phyloP scores from a whole-genome alignment of 805 yeast genomes.

The Yarrowia sp. region DNA sequence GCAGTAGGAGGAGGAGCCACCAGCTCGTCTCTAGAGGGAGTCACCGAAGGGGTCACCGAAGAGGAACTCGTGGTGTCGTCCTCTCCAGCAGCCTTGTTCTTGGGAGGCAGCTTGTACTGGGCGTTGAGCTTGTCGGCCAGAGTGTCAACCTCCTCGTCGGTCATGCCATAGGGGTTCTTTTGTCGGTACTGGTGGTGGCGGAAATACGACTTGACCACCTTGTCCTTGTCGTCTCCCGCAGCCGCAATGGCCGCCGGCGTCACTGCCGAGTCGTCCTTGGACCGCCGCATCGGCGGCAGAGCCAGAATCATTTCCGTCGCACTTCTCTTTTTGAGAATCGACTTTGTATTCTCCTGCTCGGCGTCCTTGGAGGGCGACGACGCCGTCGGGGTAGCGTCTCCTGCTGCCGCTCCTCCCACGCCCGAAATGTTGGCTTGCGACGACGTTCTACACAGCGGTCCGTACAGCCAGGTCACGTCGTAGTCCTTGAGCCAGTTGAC shows the following conservation, averaged over 20 bases:
- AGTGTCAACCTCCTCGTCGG: conserved; percentile 44
- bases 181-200: conserved; percentile 54
- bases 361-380: conserved; percentile 16
- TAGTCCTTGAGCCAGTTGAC: conserved; percentile 97
- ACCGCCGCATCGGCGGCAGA: conserved; percentile 41
- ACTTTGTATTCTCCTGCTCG: conserved; percentile 59
- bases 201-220: conserved; percentile 45
- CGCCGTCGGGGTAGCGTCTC: conserved; percentile 24
- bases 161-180: conserved; percentile 46
- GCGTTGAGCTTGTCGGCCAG: conserved; percentile 38
- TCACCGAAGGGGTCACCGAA: conserved; percentile 25
- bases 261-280: conserved; percentile 27
- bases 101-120: conserved; percentile 35
- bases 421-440: conserved; percentile 31
- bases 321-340: conserved; percentile 86
- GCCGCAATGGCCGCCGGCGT: conserved; percentile 37
- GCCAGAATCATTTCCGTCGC: conserved; percentile 78
- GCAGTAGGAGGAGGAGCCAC: conserved; percentile 29
- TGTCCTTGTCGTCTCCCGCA: conserved; percentile 41
- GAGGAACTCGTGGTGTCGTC: neutral
- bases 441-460: conserved; percentile 59
- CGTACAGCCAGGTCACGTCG: conserved; percentile 98
- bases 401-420: conserved; percentile 24
- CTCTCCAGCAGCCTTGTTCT: conserved; percentile 9
- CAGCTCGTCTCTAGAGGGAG: conserved; percentile 12